Conservation (phyloP, 306 rosid species). For the Prunus dulcis region DNA sequence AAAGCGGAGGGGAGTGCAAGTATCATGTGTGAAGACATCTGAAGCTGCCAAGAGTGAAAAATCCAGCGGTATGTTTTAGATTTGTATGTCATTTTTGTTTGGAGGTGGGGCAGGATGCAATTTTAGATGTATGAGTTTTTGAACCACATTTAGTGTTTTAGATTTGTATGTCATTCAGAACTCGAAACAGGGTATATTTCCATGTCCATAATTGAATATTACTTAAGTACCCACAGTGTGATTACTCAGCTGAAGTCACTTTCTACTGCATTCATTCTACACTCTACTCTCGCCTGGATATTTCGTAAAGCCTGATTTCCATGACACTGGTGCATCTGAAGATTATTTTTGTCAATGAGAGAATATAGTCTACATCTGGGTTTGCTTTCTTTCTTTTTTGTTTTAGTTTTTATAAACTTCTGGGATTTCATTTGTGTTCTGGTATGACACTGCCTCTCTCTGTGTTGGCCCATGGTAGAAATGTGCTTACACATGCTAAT, state of each 20-base stretch:
- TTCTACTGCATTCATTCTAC: neutral
- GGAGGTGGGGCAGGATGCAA: neutral
- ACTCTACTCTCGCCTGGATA: neutral
- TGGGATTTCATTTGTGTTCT: neutral
- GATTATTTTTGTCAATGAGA: neutral
- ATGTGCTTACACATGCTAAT: neutral
- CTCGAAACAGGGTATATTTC: neutral
- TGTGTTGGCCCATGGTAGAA: neutral
- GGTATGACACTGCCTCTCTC: neutral
- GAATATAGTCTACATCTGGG: neutral
- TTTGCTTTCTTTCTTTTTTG: neutral
- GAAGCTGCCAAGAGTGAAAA: constrained; percentile 49
- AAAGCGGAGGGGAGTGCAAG: constrained; percentile 42
- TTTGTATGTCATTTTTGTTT: neutral
- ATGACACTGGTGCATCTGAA: neutral
- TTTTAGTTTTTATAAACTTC: neutral
- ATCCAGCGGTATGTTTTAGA: constrained; percentile 52
- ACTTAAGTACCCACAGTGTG: neutral
- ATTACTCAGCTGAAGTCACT: neutral
- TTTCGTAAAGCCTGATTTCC: neutral
- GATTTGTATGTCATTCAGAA: neutral
- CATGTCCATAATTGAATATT: neutral
- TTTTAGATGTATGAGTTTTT: neutral
- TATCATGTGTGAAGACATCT: constrained; percentile 58
- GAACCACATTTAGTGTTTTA: neutral